phyloP scores from a whole-genome alignment of 805 yeast species.

The Torulaspora quercuum region DNA sequence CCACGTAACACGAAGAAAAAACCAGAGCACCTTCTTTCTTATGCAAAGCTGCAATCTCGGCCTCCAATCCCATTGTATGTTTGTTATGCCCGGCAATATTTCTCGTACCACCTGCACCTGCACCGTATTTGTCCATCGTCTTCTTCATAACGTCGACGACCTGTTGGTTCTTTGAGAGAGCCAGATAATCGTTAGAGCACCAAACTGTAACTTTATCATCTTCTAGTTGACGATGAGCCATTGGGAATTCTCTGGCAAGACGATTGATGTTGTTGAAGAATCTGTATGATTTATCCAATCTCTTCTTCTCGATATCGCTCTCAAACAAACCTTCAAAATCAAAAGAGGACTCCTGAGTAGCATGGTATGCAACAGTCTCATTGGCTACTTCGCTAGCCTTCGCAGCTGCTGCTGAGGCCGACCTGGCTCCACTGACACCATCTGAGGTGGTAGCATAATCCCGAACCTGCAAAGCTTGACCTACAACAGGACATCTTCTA shows the following conservation, averaged over 20 bases:
- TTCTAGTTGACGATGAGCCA: slow-evolving; percentile 76
- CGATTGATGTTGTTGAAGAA: slow-evolving; percentile 97
- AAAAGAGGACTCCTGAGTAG: slow-evolving; percentile 52
- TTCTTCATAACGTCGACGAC: slow-evolving; percentile 74
- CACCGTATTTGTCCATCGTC: slow-evolving; percentile 85
- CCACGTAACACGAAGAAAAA: slow-evolving; percentile 92
- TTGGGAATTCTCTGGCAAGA: slow-evolving; percentile 88
- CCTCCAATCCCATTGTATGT: slow-evolving; percentile 84
- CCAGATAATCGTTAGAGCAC: slow-evolving; percentile 98
- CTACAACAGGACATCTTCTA: slow-evolving; percentile 84
- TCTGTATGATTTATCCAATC: slow-evolving; percentile 88
- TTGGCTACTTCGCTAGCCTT: slow-evolving; percentile 32
- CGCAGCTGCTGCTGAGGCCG: slow-evolving; percentile 37
- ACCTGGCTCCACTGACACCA: slow-evolving; percentile 33
- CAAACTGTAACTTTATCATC: slow-evolving; percentile 91
- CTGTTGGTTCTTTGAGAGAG: slow-evolving; percentile 80
- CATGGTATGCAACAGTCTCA: slow-evolving; percentile 34
- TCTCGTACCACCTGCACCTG: slow-evolving; percentile 99
- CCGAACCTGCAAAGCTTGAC: slow-evolving; percentile 55
- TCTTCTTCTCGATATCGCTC: slow-evolving; percentile 65
- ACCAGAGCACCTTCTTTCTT: slow-evolving; percentile 94
- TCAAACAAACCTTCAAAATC: slow-evolving; percentile 71
- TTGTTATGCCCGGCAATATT: slow-evolving; percentile 97
- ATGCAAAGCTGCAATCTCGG: slow-evolving; percentile 84
- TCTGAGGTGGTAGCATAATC: slow-evolving; percentile 35